Base-by-base conservation (phyloP, 2,329 filamentous ascomycete genomes). In the Paramyrothecium sp. region DNA sequence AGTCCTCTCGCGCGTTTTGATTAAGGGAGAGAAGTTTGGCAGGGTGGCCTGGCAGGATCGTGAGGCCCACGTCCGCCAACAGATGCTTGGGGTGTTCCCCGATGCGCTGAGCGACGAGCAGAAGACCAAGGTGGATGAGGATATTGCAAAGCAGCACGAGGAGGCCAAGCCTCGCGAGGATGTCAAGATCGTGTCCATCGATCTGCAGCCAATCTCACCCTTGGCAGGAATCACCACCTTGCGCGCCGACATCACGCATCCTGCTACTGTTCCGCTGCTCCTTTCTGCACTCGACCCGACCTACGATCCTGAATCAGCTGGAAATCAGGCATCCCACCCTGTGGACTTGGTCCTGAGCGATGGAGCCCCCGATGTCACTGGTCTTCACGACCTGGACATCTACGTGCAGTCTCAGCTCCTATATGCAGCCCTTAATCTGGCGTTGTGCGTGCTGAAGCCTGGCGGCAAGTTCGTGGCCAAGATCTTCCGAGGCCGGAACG, bases 391-490 rank as follows among this genome's bases (percentile, higher is more conserved):
- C 72, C 85, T 99, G 38, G 95, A 99, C 74, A 98, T 98, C 65
- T 99, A 99, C 75, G 91, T 99, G 19, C 95, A 99, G 75, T 93
- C 91, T 10, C 95, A 98, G 75, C 83, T 99, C 10, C 88, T 99
- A 53, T 97, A 96, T 73, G 92, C 94, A 0, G 95, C 95, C 0
- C 84, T 99, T 20, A 97, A 97, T 72, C 85, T 99, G 3, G 92
- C 95, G 0, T 85, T 97, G 13, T 96, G 94, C 70, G 92, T 99
- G 13, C 84, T 99, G 21, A 90, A 90, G 58, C 93, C 93, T 0
- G 95, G 95, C 48, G 95, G 95, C 61, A 96, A 92, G 69, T 99
- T 99, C 66, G 94, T 99, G 8, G 95, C 95, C 58, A 99, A 99
- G 79, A 97, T 99, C 60, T 99, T 99, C 78, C 81, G 95, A 17